These are phyloP conservation scores for Populus alba DNA, from an alignment of 345 rosid genomes.

Conservation along the genomic window DNA sequence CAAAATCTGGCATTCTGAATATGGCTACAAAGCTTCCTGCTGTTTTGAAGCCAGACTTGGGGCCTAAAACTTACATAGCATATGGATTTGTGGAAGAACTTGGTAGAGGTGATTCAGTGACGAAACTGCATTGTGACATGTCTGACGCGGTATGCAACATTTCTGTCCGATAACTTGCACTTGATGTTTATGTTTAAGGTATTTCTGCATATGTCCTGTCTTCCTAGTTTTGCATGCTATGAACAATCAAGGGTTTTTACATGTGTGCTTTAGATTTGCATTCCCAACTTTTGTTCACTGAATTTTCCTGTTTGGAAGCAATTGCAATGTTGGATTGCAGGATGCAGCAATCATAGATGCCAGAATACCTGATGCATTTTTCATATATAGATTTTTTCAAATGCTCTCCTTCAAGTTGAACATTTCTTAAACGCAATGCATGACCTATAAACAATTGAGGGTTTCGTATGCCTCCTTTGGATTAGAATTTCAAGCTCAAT, in stretches of 20 bases:
- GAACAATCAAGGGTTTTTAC: background rate
- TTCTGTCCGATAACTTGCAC: background rate
- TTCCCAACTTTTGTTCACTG: too few relatives aligned
- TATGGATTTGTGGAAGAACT: slow-evolving; percentile 48
- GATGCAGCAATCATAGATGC: background rate
- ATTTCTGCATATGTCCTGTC: background rate
- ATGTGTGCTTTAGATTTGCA: background rate
- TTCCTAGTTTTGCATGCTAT: slow-evolving; percentile 4
- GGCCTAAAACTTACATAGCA: slow-evolving; percentile 63
- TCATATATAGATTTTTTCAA: too few relatives aligned
- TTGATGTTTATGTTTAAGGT: background rate
- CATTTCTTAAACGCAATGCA: too few relatives aligned
- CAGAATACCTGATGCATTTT: background rate
- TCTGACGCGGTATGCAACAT: slow-evolving; percentile 52
- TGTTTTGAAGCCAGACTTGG: slow-evolving; percentile 57
- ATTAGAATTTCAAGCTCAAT: too few relatives aligned
- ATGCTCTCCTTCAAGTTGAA: too few relatives aligned
- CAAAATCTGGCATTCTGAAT: slow-evolving; percentile 45
- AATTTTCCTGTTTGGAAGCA: too few relatives aligned
- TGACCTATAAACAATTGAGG: too few relatives aligned
- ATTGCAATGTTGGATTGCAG: background rate
- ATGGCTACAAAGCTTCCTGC: slow-evolving; percentile 53
- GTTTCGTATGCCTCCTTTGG: too few relatives aligned
- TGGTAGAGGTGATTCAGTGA: slow-evolving; percentile 60
- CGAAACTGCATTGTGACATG: slow-evolving; percentile 54